A percentile compares a stretch with the other conserved stretches of the same genome.
These are phyloP conservation scores for Fraxinus ornus DNA, from an alignment of 305 asterid genomes.

Conservation along the genomic window DNA sequence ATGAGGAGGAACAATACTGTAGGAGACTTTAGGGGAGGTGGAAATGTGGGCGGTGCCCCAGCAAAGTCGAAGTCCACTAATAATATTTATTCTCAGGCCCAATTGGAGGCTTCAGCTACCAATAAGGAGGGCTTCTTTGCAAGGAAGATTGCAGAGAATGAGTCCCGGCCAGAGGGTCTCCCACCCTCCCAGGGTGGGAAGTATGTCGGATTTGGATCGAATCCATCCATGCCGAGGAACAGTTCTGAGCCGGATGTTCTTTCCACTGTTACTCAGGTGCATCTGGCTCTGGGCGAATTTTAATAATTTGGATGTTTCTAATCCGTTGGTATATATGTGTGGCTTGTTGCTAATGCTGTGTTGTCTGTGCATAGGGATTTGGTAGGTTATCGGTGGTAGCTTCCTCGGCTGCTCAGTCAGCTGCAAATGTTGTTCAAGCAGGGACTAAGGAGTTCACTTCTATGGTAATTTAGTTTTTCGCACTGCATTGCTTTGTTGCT, in stretches of 20 bases:
- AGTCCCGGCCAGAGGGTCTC: conserved; percentile 71
- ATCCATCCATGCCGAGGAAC: conserved; percentile 39
- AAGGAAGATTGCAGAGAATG: conserved; percentile 65
- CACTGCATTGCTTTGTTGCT: neutral
- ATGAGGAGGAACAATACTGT: conserved; percentile 69
- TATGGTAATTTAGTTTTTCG: conserved; percentile 43
- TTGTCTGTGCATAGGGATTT: conserved; percentile 50
- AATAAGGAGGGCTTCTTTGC: conserved; percentile 69
- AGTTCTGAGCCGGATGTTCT: conserved; percentile 55
- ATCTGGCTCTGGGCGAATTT: neutral
- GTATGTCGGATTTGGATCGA: conserved; percentile 75
- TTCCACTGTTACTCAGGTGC: conserved; percentile 60
- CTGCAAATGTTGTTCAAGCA: conserved; percentile 73
- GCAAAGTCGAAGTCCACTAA: conserved; percentile 63
- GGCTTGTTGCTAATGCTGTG: conserved; percentile 20
- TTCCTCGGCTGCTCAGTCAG: conserved; percentile 73
- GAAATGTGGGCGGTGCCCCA: conserved; percentile 44
- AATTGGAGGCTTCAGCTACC: conserved; percentile 83
- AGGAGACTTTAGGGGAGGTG: conserved; percentile 72
- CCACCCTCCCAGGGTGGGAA: conserved; percentile 95
- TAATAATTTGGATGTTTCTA: neutral
- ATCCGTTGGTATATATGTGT: neutral
- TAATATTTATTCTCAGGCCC: conserved; percentile 54
- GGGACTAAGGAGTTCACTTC: conserved; percentile 72
- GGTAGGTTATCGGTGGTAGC: conserved; percentile 76